Percentiles rank a stretch among this genome's conserved stretches.
These are phyloP conservation scores for Vitis labrusca DNA, from an alignment of 164 flowering plant species.

Conservation along the genomic window DNA sequence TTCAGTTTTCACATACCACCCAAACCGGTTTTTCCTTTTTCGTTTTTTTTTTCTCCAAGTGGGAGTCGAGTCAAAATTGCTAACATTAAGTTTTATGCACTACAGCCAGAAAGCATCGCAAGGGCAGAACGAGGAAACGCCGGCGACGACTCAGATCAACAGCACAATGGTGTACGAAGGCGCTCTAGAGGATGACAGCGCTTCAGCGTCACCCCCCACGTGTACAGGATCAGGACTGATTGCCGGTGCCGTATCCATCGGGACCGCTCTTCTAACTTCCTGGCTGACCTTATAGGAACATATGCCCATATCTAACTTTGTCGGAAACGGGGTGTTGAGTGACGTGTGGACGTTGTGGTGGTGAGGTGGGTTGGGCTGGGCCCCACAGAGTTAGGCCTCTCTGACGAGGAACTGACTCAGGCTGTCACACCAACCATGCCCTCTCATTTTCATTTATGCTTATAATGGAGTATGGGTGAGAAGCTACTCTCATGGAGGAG, in stretches of 20 bases:
- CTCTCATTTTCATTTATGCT: too few relatives aligned
- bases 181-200: conserved; percentile 19
- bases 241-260: conserved; percentile 26
- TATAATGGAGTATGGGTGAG: too few relatives aligned
- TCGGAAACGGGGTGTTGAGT: too few relatives aligned
- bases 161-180: conserved; percentile 64
- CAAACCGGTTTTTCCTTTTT: too few relatives aligned
- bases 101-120: conserved; percentile 69
- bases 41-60: not conserved
- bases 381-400: too few relatives aligned
- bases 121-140: conserved; percentile 16
- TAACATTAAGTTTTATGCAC: conserved; percentile 22
- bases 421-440: too few relatives aligned
- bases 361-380: too few relatives aligned
- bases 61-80: not conserved
- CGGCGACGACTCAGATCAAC: conserved; percentile 16
- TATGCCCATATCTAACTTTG: too few relatives aligned
- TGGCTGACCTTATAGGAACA: not conserved
- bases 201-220: conserved; percentile 28
- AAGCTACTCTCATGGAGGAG: too few relatives aligned
- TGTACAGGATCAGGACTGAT: conserved; percentile 2
- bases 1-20: not conserved
- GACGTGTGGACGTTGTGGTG: too few relatives aligned
- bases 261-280: conserved; percentile 17
- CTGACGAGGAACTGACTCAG: too few relatives aligned